Conservation (phyloP, 352 stramenopile species). For the Pythium brachiatum region DNA sequence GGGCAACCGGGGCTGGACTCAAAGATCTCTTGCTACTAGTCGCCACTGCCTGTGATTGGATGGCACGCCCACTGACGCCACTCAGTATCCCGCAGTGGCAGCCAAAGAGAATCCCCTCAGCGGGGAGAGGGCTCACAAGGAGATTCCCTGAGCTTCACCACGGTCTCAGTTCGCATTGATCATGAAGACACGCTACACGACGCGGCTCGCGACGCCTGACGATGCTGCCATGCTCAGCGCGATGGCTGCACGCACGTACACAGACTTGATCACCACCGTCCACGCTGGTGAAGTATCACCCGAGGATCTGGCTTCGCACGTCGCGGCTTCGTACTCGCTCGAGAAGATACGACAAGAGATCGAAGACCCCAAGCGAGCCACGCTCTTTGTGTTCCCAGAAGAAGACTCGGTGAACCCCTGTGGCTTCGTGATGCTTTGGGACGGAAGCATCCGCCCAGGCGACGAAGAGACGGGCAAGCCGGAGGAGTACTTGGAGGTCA, state of each 20-base stretch:
- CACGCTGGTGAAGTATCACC: slow-evolving; percentile 19
- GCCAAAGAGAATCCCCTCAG: no score
- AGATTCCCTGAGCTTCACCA: no score
- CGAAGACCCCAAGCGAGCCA: slow-evolving; percentile 21
- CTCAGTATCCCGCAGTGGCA: no score
- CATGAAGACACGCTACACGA: neutral
- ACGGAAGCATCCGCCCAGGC: slow-evolving; percentile 26
- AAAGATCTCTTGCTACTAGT: no score
- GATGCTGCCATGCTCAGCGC: slow-evolving; percentile 27
- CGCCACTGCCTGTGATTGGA: no score
- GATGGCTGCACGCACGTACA: slow-evolving; percentile 32
- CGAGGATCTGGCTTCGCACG: slow-evolving; percentile 19
- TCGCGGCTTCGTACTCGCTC: slow-evolving; percentile 18
- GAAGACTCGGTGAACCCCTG: slow-evolving; percentile 8
- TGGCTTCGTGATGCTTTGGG: slow-evolving; percentile 29
- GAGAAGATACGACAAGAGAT: slow-evolving; percentile 26
- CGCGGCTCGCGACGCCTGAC: slow-evolving; percentile 18
- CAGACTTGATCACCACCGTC: slow-evolving; percentile 18
- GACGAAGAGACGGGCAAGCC: slow-evolving; percentile 11
- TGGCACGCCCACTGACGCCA: neutral
- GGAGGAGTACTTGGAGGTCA: slow-evolving; percentile 29
- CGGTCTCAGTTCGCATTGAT: neutral
- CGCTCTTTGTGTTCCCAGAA: slow-evolving; percentile 24
- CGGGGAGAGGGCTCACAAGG: no score
- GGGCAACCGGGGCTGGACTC: no score